Conservation (phyloP, 2,329 filamentous ascomycete species). For the Taxawa tesnikishii region DNA sequence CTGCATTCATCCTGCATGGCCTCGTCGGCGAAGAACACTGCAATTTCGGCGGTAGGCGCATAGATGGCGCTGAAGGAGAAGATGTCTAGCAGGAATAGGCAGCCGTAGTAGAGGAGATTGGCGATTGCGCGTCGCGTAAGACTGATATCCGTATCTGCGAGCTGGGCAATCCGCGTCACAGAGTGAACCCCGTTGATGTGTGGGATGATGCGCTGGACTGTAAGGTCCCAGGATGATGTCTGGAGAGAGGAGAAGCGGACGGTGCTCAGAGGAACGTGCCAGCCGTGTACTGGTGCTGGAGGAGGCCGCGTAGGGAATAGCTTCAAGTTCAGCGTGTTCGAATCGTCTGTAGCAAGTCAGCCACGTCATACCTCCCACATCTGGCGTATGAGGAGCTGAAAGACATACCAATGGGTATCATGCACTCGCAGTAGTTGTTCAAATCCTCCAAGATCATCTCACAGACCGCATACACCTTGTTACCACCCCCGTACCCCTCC, state of each 20-base stretch:
- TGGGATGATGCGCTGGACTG: conserved; percentile 65
- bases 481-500: conserved; percentile 16
- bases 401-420: conserved; percentile 79
- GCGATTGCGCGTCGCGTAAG: conserved; percentile 77
- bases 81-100: conserved; percentile 79
- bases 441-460: conserved; percentile 83
- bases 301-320: conserved; percentile 73
- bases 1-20: conserved; percentile 78
- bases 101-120: conserved; percentile 88
- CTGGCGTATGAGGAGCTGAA: neutral
- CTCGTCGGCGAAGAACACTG: conserved; percentile 64
- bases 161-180: conserved; percentile 71
- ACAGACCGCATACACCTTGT: conserved; percentile 55
- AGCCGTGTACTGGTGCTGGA: conserved; percentile 67
- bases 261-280: conserved; percentile 77
- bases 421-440: conserved; percentile 95
- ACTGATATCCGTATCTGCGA: conserved; percentile 75
- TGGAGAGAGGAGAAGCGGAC: conserved; percentile 37
- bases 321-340: conserved; percentile 93
- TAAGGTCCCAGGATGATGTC: conserved; percentile 63
- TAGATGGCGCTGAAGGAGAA: conserved; percentile 93
- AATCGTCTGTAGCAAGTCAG: conserved; percentile 51
- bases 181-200: conserved; percentile 87
- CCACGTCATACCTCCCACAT: neutral
- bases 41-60: conserved; percentile 66